These are phyloP conservation scores for Sclerotinia sclerotiorum DNA, from an alignment of 2,329 filamentous ascomycete genomes.

Conservation along the genomic window DNA sequence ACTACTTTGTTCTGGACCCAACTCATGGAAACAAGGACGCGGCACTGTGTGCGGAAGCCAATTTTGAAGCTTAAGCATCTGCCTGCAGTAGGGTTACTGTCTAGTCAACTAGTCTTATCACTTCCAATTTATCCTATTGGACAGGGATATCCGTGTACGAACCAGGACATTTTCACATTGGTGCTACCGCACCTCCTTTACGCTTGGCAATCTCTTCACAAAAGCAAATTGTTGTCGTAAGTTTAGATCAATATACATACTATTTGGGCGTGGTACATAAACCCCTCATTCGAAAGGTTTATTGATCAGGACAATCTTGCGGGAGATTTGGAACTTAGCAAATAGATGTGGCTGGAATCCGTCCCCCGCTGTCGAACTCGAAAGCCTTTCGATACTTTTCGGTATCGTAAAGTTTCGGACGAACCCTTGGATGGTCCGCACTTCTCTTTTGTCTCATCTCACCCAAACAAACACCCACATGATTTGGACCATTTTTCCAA, in stretches of 20 bases:
- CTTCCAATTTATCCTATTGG: conserved; percentile 11
- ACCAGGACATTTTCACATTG: conserved; percentile 5
- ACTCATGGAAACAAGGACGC: neutral
- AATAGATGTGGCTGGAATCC: conserved; percentile 7
- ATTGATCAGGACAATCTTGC: conserved; percentile 9
- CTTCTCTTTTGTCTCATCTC: conserved; percentile 8
- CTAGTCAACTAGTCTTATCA: neutral
- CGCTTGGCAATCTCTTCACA: conserved; percentile 5
- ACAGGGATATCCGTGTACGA: neutral
- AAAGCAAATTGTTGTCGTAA: neutral
- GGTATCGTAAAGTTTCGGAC: conserved; percentile 21
- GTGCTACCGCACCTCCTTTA: neutral
- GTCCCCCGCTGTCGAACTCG: conserved; percentile 16
- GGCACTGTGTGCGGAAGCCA: conserved; percentile 10
- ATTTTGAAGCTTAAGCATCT: conserved; percentile 10
- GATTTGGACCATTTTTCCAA: neutral
- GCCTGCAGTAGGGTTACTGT: conserved; percentile 3
- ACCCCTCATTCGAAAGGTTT: conserved; percentile 16
- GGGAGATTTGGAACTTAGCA: conserved; percentile 10
- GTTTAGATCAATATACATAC: neutral
- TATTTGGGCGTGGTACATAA: conserved; percentile 8
- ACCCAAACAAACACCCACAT: conserved; percentile 1
- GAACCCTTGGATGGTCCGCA: conserved; percentile 8
- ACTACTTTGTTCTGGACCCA: neutral
- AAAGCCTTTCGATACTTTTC: neutral